Evolutionary conservation across 2,329 filamentous ascomycete genomes (phyloP).

Genomic region (Ceratocystiopsis sp.): DNA sequence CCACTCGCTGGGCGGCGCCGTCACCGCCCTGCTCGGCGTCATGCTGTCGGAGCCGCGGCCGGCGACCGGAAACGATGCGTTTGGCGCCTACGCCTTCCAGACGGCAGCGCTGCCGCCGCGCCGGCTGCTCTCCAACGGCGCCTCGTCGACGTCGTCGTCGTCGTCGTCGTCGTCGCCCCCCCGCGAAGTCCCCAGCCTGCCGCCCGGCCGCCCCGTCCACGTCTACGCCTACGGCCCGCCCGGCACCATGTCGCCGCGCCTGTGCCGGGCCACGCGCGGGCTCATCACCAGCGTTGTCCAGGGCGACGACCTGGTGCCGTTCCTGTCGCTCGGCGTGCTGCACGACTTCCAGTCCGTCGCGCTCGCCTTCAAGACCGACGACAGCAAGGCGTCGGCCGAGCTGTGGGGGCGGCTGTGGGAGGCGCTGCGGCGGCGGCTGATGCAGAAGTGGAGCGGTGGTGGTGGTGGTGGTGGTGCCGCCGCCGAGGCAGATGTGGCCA

Average conservation of each 20-base stretch:
- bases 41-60: slow-evolving; percentile 46
- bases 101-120: slow-evolving; percentile 9
- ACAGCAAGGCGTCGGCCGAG: slow-evolving; percentile 47
- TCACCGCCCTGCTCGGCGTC: slow-evolving; percentile 52
- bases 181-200: slow-evolving; percentile 26
- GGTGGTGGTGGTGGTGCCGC: slow-evolving; percentile 9
- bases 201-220: slow-evolving; percentile 53
- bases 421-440: slow-evolving; percentile 23
- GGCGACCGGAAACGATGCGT: slow-evolving; percentile 10
- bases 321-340: slow-evolving; percentile 53
- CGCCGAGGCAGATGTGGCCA: background rate
- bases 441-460: slow-evolving; percentile 39
- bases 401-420: slow-evolving; percentile 47
- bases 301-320: slow-evolving; percentile 56
- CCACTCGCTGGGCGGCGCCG: slow-evolving; percentile 52
- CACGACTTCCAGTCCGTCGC: slow-evolving; percentile 61
- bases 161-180: background rate
- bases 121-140: slow-evolving; percentile 29
- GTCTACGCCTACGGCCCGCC: slow-evolving; percentile 67
- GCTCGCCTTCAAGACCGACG: slow-evolving; percentile 56
- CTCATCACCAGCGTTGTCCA: slow-evolving; percentile 61
- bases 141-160: slow-evolving; percentile 18
- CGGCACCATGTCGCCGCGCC: slow-evolving; percentile 51
- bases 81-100: slow-evolving; percentile 17
- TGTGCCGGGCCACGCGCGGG: slow-evolving; percentile 53